Percentiles rank a stretch among this genome's conserved stretches.
Evolutionary conservation across 2,329 filamentous ascomycete species (phyloP).

Genomic region (Nemania sp.): DNA sequence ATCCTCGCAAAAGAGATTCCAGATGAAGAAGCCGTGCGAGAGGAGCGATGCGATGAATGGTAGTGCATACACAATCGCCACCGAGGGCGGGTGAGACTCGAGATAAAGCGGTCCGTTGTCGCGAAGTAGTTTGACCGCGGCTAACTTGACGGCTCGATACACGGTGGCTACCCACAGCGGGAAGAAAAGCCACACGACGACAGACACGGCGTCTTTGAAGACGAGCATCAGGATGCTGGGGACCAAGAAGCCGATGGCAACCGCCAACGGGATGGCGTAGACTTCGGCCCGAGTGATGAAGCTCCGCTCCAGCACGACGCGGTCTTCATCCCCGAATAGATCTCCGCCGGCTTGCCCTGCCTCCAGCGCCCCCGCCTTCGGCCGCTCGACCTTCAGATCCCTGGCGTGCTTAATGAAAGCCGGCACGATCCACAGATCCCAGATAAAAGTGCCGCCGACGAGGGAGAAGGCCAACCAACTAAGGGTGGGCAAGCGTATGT

Average conservation of each 20-base stretch:
- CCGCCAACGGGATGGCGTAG: slow-evolving; percentile 58
- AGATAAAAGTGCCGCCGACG: slow-evolving; percentile 54
- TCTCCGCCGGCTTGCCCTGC: neutral
- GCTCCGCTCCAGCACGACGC: slow-evolving; percentile 39
- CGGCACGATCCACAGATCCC: slow-evolving; percentile 57
- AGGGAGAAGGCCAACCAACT: slow-evolving; percentile 55
- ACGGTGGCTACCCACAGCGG: slow-evolving; percentile 53
- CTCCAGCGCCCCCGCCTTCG: slow-evolving; percentile 21
- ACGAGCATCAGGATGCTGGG: slow-evolving; percentile 54
- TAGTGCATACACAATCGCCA: slow-evolving; percentile 50
- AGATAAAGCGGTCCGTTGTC: slow-evolving; percentile 47
- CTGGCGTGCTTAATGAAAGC: slow-evolving; percentile 51
- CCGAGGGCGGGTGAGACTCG: slow-evolving; percentile 46
- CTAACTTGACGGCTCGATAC: slow-evolving; percentile 43
- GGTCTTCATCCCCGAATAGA: slow-evolving; percentile 12
- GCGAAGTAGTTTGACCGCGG: slow-evolving; percentile 32
- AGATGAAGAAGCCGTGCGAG: slow-evolving; percentile 50
- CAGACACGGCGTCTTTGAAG: slow-evolving; percentile 43
- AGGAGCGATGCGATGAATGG: slow-evolving; percentile 50
- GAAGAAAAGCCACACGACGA: slow-evolving; percentile 57
- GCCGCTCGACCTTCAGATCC: slow-evolving; percentile 37
- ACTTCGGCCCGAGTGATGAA: slow-evolving; percentile 55
- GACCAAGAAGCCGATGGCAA: slow-evolving; percentile 52
- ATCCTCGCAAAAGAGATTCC: slow-evolving; percentile 46
- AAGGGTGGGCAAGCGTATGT: slow-evolving; percentile 43